phyloP scores from a whole-genome alignment of 345 rosid genomes.

The Corymbia maculata region DNA sequence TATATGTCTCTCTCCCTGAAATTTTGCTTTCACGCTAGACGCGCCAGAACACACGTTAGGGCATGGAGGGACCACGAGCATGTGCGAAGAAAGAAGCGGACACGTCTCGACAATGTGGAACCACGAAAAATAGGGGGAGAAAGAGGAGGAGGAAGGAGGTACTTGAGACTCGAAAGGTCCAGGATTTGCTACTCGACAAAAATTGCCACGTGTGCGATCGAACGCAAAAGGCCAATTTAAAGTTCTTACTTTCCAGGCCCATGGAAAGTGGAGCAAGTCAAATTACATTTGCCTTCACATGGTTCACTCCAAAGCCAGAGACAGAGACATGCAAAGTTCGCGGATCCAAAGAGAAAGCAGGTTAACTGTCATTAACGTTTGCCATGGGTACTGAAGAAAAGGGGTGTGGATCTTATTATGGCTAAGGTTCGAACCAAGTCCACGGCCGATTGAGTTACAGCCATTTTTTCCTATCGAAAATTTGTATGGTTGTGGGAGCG shows the following conservation, averaged over 20 bases:
- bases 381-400: neutral
- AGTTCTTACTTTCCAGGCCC: neutral
- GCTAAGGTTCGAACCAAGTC: neutral
- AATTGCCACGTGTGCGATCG: neutral
- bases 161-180: neutral
- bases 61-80: neutral
- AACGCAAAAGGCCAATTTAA: neutral
- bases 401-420: too few species aligned
- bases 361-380: neutral
- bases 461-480: neutral
- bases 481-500: neutral
- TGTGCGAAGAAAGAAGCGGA: neutral
- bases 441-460: neutral
- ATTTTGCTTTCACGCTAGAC: neutral
- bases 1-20: neutral
- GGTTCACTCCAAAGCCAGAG: neutral
- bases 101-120: conserved; percentile 15
- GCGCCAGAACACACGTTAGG: neutral
- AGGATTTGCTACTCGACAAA: neutral
- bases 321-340: neutral
- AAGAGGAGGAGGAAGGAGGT: neutral
- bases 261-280: neutral
- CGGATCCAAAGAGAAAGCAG: neutral
- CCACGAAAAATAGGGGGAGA: neutral
- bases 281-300: neutral